Evolutionary conservation across 257 asterid species (phyloP).

Genomic region (Capsicum baccatum): DNA sequence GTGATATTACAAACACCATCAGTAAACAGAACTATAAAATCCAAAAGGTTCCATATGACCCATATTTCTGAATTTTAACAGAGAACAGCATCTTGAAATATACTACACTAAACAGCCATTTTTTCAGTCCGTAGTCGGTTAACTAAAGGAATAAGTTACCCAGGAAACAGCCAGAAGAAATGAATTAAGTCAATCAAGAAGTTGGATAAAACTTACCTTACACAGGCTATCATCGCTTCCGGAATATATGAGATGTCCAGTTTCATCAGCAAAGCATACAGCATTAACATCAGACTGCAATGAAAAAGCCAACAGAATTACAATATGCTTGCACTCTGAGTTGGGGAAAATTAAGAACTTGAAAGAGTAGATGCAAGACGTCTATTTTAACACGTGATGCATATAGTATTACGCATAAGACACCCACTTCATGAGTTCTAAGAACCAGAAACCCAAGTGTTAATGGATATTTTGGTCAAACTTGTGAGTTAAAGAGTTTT

Average conservation of each 20-base stretch:
- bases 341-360: not conserved
- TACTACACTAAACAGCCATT: not conserved
- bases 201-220: constrained; percentile 58
- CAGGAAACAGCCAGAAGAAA: not conserved
- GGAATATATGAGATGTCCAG: constrained; percentile 90
- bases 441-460: not conserved
- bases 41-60: constrained; percentile 3
- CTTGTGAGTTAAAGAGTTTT: not conserved
- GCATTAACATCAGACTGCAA: constrained; percentile 96
- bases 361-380: not conserved
- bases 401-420: not conserved
- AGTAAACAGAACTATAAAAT: not conserved
- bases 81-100: not conserved
- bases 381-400: not conserved
- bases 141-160: not conserved
- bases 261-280: constrained; percentile 97
- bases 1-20: not conserved
- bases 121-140: not conserved
- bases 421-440: not conserved
- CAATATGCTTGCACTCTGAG: not conserved
- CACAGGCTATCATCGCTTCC: constrained; percentile 96
- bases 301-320: constrained; percentile 21
- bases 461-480: constrained; percentile 13
- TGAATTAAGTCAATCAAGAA: not conserved
- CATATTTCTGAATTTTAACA: not conserved